phyloP scores from a whole-genome alignment of 345 rosid genomes.

The Chamaenerion angustifolium region DNA sequence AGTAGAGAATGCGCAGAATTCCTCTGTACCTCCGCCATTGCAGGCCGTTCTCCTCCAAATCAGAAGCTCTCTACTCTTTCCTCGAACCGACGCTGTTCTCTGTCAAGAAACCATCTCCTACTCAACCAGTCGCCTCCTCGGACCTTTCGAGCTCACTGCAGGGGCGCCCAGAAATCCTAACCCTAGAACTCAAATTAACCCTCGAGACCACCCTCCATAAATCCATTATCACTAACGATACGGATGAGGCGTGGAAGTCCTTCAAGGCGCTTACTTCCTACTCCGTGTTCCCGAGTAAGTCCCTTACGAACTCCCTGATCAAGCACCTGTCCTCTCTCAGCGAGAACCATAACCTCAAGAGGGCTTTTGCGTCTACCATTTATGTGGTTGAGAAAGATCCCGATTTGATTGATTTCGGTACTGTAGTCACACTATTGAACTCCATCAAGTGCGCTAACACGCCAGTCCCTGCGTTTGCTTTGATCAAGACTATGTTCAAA shows the following conservation, averaged over 20 bases:
- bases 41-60: slow-evolving; percentile 25
- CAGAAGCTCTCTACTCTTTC: slow-evolving; percentile 55
- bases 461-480: slow-evolving; percentile 67
- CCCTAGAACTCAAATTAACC: slow-evolving; percentile 26
- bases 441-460: slow-evolving; percentile 49
- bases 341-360: slow-evolving; percentile 54
- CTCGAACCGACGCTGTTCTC: slow-evolving; percentile 63
- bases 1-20: slow-evolving; percentile 5
- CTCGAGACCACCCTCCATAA: slow-evolving; percentile 44
- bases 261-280: slow-evolving; percentile 50
- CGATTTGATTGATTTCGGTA: slow-evolving; percentile 33
- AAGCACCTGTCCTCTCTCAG: slow-evolving; percentile 38
- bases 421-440: slow-evolving; percentile 31
- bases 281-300: slow-evolving; percentile 40
- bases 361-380: slow-evolving; percentile 81
- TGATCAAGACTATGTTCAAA: slow-evolving; percentile 59
- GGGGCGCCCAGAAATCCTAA: slow-evolving; percentile 22
- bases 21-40: slow-evolving; percentile 5
- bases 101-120: slow-evolving; percentile 9
- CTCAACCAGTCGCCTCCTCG: slow-evolving; percentile 5
- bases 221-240: slow-evolving; percentile 36
- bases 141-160: slow-evolving; percentile 2
- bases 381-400: slow-evolving; percentile 60
- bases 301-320: slow-evolving; percentile 60
- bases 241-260: slow-evolving; percentile 72